Conservation (phyloP, 2,329 filamentous ascomycete species). For the Botrytis porri region DNA sequence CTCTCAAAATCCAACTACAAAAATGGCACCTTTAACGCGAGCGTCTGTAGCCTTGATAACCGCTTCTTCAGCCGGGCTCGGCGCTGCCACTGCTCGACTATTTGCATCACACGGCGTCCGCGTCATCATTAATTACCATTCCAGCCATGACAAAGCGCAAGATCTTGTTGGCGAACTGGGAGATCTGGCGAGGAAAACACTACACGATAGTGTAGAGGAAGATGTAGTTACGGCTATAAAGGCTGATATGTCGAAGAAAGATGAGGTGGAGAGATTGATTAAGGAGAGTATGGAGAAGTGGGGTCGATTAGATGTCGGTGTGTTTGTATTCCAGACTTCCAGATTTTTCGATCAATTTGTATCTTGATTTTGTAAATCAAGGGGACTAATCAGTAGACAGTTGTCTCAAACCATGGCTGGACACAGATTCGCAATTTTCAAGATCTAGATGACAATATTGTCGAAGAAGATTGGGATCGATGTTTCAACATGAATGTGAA, state of each 20-base stretch:
- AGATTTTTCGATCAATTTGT: too few relatives aligned
- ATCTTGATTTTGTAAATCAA: not conserved
- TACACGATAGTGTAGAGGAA: not conserved
- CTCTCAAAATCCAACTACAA: not conserved
- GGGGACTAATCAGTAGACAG: slow-evolving; percentile 22
- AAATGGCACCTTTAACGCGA: not conserved
- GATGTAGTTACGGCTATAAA: slow-evolving; percentile 51
- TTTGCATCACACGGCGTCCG: slow-evolving; percentile 68
- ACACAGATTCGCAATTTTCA: slow-evolving; percentile 46
- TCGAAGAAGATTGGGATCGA: slow-evolving; percentile 58
- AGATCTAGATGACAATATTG: slow-evolving; percentile 51
- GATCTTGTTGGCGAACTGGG: slow-evolving; percentile 55
- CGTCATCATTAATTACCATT: slow-evolving; percentile 71
- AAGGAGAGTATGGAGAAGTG: slow-evolving; percentile 56
- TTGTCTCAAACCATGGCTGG: slow-evolving; percentile 72
- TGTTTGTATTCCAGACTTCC: not conserved
- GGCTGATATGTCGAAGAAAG: slow-evolving; percentile 62
- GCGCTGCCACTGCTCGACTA: slow-evolving; percentile 62
- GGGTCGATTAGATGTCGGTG: slow-evolving; percentile 64
- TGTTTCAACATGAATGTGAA: slow-evolving; percentile 63
- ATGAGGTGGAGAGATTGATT: slow-evolving; percentile 59
- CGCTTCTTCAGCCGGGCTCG: slow-evolving; percentile 62
- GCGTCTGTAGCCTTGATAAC: slow-evolving; percentile 45
- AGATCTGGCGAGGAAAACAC: not conserved
- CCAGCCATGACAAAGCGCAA: slow-evolving; percentile 57